Percentiles rank a stretch among this genome's conserved stretches.
These are phyloP conservation scores for Mucor piriformis DNA, from an alignment of 371 early-diverging fungal genomes.

Conservation along the genomic window DNA sequence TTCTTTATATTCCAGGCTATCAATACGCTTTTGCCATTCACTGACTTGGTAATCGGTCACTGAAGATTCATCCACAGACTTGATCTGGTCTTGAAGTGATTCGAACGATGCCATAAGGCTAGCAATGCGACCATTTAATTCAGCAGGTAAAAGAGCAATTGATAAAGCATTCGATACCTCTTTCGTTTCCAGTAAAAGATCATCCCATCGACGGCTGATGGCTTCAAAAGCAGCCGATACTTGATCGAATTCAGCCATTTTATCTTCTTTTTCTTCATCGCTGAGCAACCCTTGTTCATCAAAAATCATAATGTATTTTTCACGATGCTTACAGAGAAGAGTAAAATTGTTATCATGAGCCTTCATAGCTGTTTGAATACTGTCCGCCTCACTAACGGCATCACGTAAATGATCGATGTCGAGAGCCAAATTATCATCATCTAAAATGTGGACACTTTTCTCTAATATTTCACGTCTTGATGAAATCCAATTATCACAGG, in stretches of 20 bases:
- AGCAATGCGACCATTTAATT: conserved; percentile 26
- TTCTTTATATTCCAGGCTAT: conserved; percentile 33
- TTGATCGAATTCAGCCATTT: conserved; percentile 21
- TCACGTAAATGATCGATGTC: conserved; percentile 32
- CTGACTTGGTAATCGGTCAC: conserved; percentile 38
- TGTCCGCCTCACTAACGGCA: conserved; percentile 39
- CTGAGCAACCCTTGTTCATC: conserved; percentile 23
- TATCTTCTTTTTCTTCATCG: conserved; percentile 25
- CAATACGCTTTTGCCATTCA: conserved; percentile 44
- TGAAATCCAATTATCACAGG: conserved; percentile 38
- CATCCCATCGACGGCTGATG: conserved; percentile 32
- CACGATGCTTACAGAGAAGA: conserved; percentile 23
- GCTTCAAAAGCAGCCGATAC: conserved; percentile 13
- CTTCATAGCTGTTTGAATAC: conserved; percentile 34
- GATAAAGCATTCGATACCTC: conserved; percentile 24
- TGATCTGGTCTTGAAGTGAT: conserved; percentile 23
- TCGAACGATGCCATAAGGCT: conserved; percentile 24
- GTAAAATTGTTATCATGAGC: conserved; percentile 32
- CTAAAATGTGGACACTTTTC: conserved; percentile 22
- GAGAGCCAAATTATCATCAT: conserved; percentile 21
- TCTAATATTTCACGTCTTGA: conserved; percentile 25
- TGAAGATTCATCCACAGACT: conserved; percentile 13
- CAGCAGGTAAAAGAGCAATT: conserved; percentile 34
- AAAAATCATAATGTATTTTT: conserved; percentile 30
- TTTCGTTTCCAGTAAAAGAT: conserved; percentile 24